Evolutionary conservation across 345 rosid genomes (phyloP).

Genomic region (Gossypium arboreum): DNA sequence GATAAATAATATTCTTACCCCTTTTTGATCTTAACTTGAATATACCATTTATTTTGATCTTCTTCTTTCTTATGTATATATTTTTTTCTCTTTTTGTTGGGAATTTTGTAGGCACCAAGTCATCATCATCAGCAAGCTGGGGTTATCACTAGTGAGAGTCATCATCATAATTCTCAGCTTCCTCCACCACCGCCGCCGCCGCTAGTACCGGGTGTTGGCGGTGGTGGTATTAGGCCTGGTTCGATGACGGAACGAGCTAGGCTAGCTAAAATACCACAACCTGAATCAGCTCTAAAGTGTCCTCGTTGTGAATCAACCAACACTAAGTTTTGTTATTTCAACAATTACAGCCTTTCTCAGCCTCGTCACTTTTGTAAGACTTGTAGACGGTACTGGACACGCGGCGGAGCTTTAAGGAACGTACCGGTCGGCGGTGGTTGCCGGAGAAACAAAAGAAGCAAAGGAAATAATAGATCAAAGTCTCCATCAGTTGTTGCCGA

Average conservation of each 20-base stretch:
- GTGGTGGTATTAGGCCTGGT: constrained; percentile 34
- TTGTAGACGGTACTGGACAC: constrained; percentile 72
- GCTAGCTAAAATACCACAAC: constrained; percentile 50
- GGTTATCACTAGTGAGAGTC: constrained; percentile 9
- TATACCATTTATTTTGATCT: constrained; percentile 36
- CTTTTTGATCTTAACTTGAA: constrained; percentile 36
- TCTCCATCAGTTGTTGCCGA: constrained; percentile 28
- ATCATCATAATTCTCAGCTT: constrained; percentile 23
- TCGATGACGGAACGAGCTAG: constrained; percentile 61
- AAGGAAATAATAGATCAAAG: constrained; percentile 51
- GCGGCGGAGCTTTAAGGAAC: constrained; percentile 71
- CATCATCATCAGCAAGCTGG: constrained; percentile 44
- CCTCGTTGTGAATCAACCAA: constrained; percentile 68
- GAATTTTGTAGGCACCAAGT: constrained; percentile 34
- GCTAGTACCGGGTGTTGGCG: constrained; percentile 31
- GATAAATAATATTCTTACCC: constrained; percentile 26
- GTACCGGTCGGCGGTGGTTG: constrained; percentile 78
- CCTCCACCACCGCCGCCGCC: constrained; percentile 36
- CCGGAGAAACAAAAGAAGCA: constrained; percentile 54
- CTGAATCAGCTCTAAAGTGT: constrained; percentile 53
- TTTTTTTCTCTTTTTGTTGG: constrained; percentile 10
- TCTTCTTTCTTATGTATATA: not conserved
- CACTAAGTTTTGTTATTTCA: constrained; percentile 75
- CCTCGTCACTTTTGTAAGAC: constrained; percentile 82
- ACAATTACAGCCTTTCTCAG: constrained; percentile 69